These are phyloP conservation scores for Chrysoporthe austroafricana DNA, from an alignment of 2,329 filamentous ascomycete genomes.

Conservation along the genomic window DNA sequence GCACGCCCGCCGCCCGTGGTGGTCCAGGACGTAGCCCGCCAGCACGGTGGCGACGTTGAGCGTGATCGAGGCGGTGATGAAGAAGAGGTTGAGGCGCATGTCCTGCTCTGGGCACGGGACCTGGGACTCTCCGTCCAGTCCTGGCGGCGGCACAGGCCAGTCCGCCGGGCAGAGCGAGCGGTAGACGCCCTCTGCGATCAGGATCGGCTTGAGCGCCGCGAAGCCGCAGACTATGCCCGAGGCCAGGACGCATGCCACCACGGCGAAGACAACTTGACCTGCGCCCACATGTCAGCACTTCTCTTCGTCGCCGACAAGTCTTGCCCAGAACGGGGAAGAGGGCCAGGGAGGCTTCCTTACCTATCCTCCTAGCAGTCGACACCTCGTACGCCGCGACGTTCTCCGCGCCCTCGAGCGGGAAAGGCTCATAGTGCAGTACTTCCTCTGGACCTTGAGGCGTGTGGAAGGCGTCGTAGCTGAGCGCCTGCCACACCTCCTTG, in stretches of 20 bases:
- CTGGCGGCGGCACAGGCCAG: background rate
- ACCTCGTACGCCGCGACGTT: conserved; percentile 39
- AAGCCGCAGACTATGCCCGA: conserved; percentile 69
- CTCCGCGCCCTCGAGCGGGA: conserved; percentile 16
- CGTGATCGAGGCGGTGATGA: conserved; percentile 44
- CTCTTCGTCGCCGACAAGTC: too few relatives aligned
- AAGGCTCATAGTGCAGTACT: conserved; percentile 16
- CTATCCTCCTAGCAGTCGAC: conserved; percentile 34
- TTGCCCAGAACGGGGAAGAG: too few relatives aligned
- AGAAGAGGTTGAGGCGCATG: conserved; percentile 67
- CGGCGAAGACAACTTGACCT: conserved; percentile 66
- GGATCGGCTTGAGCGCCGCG: conserved; percentile 65
- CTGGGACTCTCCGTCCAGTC: conserved; percentile 18
- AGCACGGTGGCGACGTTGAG: conserved; percentile 70
- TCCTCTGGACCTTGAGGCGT: background rate
- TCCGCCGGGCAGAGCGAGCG: conserved; percentile 51
- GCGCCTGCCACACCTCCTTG: conserved; percentile 23
- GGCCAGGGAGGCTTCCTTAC: conserved; percentile 31
- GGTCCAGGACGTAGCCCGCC: conserved; percentile 69
- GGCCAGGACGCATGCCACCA: conserved; percentile 69
- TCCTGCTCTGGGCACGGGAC: conserved; percentile 57
- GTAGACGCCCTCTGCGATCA: conserved; percentile 63
- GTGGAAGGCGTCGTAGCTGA: conserved; percentile 27
- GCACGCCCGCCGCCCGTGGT: conserved; percentile 66
- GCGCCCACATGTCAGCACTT: conserved; percentile 2